Percentiles rank a stretch among this genome's conserved stretches.
Evolutionary conservation across 768 basidiomycete species (phyloP).

Genomic region (Phlebiopsis gigantea): DNA sequence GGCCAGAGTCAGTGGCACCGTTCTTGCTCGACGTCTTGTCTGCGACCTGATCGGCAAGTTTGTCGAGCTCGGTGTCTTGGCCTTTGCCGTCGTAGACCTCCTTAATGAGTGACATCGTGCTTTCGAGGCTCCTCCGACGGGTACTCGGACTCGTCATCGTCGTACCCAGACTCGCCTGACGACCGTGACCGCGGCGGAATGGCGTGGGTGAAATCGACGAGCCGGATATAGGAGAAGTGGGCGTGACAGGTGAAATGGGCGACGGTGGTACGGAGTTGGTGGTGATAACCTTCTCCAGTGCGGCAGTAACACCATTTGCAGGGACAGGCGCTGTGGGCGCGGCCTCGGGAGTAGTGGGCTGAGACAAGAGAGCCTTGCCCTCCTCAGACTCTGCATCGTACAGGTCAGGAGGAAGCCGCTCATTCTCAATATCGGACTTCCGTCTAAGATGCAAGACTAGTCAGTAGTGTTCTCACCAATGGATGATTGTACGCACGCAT

Average conservation of each 20-base stretch:
- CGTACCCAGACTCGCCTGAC: constrained; percentile 85
- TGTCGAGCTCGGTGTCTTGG: constrained; percentile 22
- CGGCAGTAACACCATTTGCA: constrained; percentile 26
- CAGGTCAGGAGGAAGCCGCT: constrained; percentile 93
- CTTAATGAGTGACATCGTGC: constrained; percentile 92
- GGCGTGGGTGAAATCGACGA: constrained; percentile 31
- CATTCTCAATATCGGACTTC: constrained; percentile 98
- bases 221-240: constrained; percentile 35
- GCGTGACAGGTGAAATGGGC: constrained; percentile 38
- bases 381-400: constrained; percentile 76
- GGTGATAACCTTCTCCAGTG: constrained; percentile 26
- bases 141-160: constrained; percentile 95
- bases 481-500: constrained; percentile 65
- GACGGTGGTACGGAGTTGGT: constrained; percentile 19
- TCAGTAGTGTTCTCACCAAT: neutral
- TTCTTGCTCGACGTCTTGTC: constrained; percentile 12
- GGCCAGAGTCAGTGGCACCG: constrained; percentile 6
- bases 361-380: constrained; percentile 52
- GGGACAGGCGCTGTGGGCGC: constrained; percentile 24
- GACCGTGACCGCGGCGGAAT: constrained; percentile 67
- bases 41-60: constrained; percentile 23
- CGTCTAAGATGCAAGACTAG: constrained; percentile 44
- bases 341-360: constrained; percentile 55
- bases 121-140: constrained; percentile 86
- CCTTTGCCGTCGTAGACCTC: constrained; percentile 79